phyloP scores from a whole-genome alignment of 176 grass and related monocot genomes.

The Triticum urartu region DNA sequence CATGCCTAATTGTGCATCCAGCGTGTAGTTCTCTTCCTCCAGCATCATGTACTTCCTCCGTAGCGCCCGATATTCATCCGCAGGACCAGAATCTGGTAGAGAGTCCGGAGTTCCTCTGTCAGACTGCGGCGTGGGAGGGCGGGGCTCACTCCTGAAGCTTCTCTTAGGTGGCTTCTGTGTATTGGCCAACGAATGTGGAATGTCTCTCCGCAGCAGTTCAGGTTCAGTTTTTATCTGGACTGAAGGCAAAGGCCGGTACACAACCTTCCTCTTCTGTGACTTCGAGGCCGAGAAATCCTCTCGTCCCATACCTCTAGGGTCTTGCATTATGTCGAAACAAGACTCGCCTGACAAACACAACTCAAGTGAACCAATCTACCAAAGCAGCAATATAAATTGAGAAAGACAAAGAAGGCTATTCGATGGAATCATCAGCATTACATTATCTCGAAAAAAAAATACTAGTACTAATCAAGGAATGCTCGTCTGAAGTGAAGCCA shows the following conservation, averaged over 20 bases:
- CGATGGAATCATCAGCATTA: background rate
- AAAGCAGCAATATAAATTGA: background rate
- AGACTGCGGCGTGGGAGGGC: slow-evolving; percentile 13
- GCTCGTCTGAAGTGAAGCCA: background rate
- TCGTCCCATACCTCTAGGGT: slow-evolving; percentile 32
- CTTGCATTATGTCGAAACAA: slow-evolving; percentile 44
- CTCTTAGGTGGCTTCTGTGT: slow-evolving; percentile 53
- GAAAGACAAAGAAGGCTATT: background rate
- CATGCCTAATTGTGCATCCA: slow-evolving; percentile 60
- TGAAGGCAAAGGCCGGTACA: slow-evolving; percentile 24
- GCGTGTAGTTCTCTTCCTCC: slow-evolving; percentile 77
- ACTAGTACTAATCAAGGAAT: background rate
- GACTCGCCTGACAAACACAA: slow-evolving; percentile 23
- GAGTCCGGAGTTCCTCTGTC: slow-evolving; percentile 49
- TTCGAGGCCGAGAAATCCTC: slow-evolving; percentile 43
- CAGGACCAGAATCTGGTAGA: slow-evolving; percentile 50
- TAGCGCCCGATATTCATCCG: slow-evolving; percentile 64
- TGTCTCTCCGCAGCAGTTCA: slow-evolving; percentile 28
- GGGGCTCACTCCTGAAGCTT: slow-evolving; percentile 38
- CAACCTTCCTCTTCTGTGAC: slow-evolving; percentile 54
- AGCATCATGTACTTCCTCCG: slow-evolving; percentile 77
- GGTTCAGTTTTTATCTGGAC: slow-evolving; percentile 41
- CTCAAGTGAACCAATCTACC: background rate
- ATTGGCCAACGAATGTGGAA: slow-evolving; percentile 33
- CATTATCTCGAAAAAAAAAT: background rate